Base-by-base conservation (phyloP, 768 basidiomycete species). In the Boletus insuetus region DNA sequence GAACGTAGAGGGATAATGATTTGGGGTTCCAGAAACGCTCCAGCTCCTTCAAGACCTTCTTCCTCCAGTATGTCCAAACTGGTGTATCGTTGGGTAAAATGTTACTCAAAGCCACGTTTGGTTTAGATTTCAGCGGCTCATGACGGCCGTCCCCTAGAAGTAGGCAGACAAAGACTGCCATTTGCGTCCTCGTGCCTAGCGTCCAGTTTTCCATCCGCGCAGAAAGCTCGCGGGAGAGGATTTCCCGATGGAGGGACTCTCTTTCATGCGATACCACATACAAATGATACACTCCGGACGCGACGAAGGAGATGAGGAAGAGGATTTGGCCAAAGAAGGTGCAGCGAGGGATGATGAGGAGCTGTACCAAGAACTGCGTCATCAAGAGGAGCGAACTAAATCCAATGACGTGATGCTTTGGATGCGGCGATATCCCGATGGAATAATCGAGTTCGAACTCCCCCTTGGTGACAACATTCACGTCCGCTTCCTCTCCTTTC, bases 251-350 rank as follows among this genome's bases (percentile, higher is more conserved):
- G 11, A 57, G 29, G 6, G 22, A 26, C n/a, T 63, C 53, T 41
- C 51, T 60, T n/a, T 77, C 72, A 63, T 75, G 56, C 1, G 68
- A 66, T 6, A 53, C 61, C 46, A 75, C 59, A 22, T 54, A 70
- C 1, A 69, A 39, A 34, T 74, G 73, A 51, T 75, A 74, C 6
- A 22, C 26, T 43, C 73, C 72, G 2, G 73, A 74, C 10, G 60
- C 62, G 17, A 63, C 48, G 43, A 74, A 58, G 22, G 70, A 62
- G 40, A 56, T 0, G 9, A 73, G 66, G 48, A 64, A 68, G 47
- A 65, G 11, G 31, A 73, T 63, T 50, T 74, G 73, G 16, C 72
- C 72, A 19, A 73, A 72, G 37, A 74, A 56, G 14, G 60, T 62
- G 49, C 65, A 52, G 35, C 59, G 64, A 2, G 70, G 70, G 11